Evolutionary conservation across 2,329 filamentous ascomycete species (phyloP), one percentile per base, ranked within the genome.

Genomic region (Exophiala xenobiotica): DNA sequence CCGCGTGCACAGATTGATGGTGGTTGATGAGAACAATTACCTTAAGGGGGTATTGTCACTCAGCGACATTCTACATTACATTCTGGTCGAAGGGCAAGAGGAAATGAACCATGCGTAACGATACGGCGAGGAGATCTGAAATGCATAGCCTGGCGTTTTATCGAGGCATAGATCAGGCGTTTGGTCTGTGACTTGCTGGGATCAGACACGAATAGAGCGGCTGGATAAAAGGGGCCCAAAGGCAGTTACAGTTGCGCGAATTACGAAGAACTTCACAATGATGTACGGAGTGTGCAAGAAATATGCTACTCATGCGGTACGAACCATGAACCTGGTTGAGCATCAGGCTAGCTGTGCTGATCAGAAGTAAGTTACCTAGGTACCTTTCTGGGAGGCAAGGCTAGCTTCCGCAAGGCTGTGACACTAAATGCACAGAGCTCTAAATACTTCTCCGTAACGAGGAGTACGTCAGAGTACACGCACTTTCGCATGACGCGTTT

Each of bases 41-140:
- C 81, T 99, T 49, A 88, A 86, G 68, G 93, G 93, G 40, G 83
- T 99, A 49, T 84, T 99, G 54, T 96, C 91, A 5, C 77, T 99
- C 48, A 97, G 92, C 53, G 93, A 99, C 71, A 96, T 99, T 60
- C 80, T 99, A 61, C 90, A 95, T 65, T 96, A 99, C 68, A 89
- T 96, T 46, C 77, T 99, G 58, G 78, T 96, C 18, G 81, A 89
- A 61, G 88, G 88, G 46, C 86, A 89, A 64, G 84, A 61, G 41
- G 54, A 58, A 42, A 33, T 29, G 29, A 42, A 41, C 38, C 41
- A 46, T 11, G 14, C 35, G 41, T 43, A 37, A 51, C 9, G 31
- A 55, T 24, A 18, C 45, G 18, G 29, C 26, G 16, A 37, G 37
- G 7, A 6, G 37, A 44, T 29, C 23, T 45, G 33, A 31, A 46